Evolutionary conservation across 1,284 basidiomycete genomes (phyloP).

Genomic region (Thelephora terrestris): DNA sequence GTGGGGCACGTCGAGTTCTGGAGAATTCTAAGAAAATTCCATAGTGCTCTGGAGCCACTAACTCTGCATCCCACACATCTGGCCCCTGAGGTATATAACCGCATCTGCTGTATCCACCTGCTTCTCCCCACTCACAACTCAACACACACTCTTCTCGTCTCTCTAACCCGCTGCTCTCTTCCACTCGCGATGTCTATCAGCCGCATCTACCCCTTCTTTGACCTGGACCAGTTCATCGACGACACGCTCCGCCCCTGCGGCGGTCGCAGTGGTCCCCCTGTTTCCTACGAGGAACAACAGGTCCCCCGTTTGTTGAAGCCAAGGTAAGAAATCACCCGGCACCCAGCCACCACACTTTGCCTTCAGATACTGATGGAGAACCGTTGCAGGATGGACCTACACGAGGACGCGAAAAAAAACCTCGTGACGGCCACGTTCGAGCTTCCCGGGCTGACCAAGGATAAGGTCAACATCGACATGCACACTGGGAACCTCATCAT

Average conservation of each 20-base stretch:
- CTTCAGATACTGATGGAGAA: not conserved
- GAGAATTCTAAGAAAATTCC: too few relatives aligned
- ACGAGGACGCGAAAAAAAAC: slow-evolving; percentile 31
- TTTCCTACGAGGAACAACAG: slow-evolving; percentile 7
- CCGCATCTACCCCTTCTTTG: slow-evolving; percentile 36
- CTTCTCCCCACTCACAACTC: too few relatives aligned
- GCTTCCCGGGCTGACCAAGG: slow-evolving; percentile 35
- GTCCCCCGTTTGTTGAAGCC: slow-evolving; percentile 14
- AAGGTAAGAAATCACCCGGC: slow-evolving; percentile 14
- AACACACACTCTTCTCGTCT: too few relatives aligned
- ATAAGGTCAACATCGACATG: slow-evolving; percentile 32
- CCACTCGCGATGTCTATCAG: slow-evolving; percentile 21
- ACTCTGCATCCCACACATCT: too few relatives aligned
- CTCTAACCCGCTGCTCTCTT: not conserved
- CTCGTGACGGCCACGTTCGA: slow-evolving; percentile 38
- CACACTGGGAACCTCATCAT: slow-evolving; percentile 33
- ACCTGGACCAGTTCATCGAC: slow-evolving; percentile 41
- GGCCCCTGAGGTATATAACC: too few relatives aligned
- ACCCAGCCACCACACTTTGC: not conserved
- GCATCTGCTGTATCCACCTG: too few relatives aligned
- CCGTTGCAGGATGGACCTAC: slow-evolving; percentile 33
- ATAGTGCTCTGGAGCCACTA: too few relatives aligned
- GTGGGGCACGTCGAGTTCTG: too few relatives aligned
- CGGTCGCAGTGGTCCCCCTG: slow-evolving; percentile 6
- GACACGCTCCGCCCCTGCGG: slow-evolving; percentile 27